Percentiles rank a stretch among this genome's conserved stretches.
Evolutionary conservation across 176 grass and related monocot genomes (phyloP).

Genomic region (Leersia perrieri): DNA sequence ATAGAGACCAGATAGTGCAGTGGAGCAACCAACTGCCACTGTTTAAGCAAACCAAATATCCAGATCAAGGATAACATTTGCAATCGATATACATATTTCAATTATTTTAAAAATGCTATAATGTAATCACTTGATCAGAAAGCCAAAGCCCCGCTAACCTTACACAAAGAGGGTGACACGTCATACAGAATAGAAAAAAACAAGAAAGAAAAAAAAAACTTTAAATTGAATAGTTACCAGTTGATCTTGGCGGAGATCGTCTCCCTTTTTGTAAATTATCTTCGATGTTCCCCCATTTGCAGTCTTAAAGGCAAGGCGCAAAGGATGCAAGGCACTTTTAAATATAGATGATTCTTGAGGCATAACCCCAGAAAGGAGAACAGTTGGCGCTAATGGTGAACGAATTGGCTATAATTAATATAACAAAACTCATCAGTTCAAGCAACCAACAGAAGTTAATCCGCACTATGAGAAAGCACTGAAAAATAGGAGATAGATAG

Average conservation of each 20-base stretch:
- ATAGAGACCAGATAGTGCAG: not conserved
- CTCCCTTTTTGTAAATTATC: conserved; percentile 92
- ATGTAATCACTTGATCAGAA: not conserved
- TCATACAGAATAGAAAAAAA: conserved; percentile 12
- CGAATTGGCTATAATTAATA: conserved; percentile 76
- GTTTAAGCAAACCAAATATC: not conserved
- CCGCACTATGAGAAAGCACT: not conserved
- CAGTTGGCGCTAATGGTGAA: conserved; percentile 66
- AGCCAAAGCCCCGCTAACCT: not conserved
- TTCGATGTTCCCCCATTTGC: conserved; percentile 67
- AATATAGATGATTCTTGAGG: conserved; percentile 90
- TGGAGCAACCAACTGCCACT: not conserved
- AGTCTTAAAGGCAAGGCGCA: conserved; percentile 82
- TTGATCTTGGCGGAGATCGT: conserved; percentile 96
- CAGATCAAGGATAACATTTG: not conserved
- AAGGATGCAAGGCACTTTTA: conserved; percentile 77
- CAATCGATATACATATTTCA: not conserved
- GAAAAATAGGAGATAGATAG: not conserved
- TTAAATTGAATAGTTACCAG: conserved; percentile 51
- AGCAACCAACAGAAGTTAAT: conserved; percentile 22
- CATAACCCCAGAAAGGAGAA: conserved; percentile 70
- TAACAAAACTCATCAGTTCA: conserved; percentile 18
- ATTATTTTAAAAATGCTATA: not conserved
- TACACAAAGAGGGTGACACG: not conserved
- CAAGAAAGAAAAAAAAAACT: conserved; percentile 1